phyloP scores from a whole-genome alignment of 2,329 filamentous ascomycete species.

The Coniochaeta sp. region DNA sequence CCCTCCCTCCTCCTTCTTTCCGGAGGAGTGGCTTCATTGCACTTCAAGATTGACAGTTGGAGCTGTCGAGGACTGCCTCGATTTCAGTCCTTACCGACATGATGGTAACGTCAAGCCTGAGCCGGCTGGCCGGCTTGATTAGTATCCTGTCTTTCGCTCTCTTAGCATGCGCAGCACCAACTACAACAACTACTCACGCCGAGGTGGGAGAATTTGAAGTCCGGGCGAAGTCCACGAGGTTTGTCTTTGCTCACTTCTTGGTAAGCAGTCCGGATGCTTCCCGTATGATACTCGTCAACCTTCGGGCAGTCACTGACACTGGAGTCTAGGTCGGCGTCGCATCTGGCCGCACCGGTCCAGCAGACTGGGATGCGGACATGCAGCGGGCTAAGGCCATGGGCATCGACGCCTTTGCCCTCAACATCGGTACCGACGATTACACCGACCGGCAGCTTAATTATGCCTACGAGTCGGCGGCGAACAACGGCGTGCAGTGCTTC shows the following conservation, averaged over 20 bases:
- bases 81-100: not conserved
- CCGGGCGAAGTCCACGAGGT: not conserved
- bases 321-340: constrained; percentile 9
- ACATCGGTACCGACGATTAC: constrained; percentile 25
- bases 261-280: no score
- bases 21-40: not conserved
- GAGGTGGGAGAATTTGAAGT: not conserved
- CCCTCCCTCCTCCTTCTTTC: no score
- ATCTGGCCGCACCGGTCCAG: constrained; percentile 7
- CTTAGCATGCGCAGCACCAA: not conserved
- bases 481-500: constrained; percentile 42
- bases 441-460: constrained; percentile 36
- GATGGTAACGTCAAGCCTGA: not conserved
- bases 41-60: not conserved
- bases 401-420: constrained; percentile 19
- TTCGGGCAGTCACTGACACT: not conserved
- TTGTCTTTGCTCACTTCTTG: not conserved
- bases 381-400: constrained; percentile 11
- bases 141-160: not conserved
- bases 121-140: not conserved
- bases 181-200: not conserved
- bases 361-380: constrained; percentile 12
- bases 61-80: not conserved
- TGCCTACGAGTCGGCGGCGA: constrained; percentile 39
- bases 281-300: not conserved